These are phyloP conservation scores for Tardiomyces blankii DNA, from an alignment of 1,139 yeast genomes.

Conservation along the genomic window DNA sequence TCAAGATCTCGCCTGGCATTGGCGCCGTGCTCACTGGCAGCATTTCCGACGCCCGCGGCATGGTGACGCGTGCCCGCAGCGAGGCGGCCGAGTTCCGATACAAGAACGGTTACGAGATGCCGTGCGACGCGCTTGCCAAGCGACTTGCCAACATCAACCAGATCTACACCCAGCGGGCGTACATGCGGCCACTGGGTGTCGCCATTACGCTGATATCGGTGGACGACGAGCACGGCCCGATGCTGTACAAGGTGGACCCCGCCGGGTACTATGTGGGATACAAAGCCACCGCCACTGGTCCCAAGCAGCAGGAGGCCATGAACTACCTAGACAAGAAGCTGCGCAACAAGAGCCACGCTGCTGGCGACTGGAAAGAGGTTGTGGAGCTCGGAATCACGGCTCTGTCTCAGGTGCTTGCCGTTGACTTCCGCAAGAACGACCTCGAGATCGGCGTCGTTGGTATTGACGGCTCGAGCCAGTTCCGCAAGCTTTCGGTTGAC, in stretches of 20 bases:
- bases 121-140: conserved; percentile 86
- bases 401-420: conserved; percentile 74
- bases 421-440: conserved; percentile 89
- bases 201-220: conserved; percentile 80
- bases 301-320: conserved; percentile 92
- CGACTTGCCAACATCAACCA: conserved; percentile 93
- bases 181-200: conserved; percentile 96
- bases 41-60: conserved; percentile 91
- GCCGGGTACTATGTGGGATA: conserved; percentile 93
- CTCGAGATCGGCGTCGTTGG: conserved; percentile 88
- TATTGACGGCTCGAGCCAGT: conserved; percentile 30
- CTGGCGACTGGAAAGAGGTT: conserved; percentile 81
- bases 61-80: conserved; percentile 78
- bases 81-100: conserved; percentile 95
- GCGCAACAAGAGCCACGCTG: conserved; percentile 60
- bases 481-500: conserved; percentile 63
- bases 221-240: conserved; percentile 88
- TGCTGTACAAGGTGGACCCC: conserved; percentile 87
- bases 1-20: conserved; percentile 66
- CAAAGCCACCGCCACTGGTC: conserved; percentile 92
- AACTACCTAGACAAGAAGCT: conserved; percentile 86
- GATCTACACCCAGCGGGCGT: conserved; percentile 96
- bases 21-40: conserved; percentile 95
- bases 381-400: conserved; percentile 86
- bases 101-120: conserved; percentile 94